phyloP scores from a whole-genome alignment of 2,329 filamentous ascomycete species.

The Paracamarosporium sp. region DNA sequence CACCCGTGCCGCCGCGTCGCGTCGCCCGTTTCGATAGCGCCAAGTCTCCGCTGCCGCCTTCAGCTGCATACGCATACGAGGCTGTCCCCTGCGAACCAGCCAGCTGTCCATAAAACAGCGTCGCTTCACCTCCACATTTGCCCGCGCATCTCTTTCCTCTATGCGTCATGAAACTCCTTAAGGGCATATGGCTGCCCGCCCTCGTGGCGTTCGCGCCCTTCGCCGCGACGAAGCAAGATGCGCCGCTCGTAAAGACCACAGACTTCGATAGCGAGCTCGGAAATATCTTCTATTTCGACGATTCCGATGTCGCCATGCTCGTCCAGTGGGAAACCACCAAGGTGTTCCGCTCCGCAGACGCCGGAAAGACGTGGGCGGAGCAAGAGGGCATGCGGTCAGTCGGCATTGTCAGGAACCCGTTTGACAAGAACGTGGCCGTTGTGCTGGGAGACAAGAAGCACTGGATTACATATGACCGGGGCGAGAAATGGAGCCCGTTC shows the following conservation, averaged over 20 bases:
- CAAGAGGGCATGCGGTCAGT: conserved; percentile 67
- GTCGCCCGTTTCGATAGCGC: conserved; percentile 38
- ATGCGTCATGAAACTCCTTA: conserved; percentile 49
- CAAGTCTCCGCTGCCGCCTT: conserved; percentile 39
- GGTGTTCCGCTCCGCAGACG: conserved; percentile 80
- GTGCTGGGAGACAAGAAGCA: conserved; percentile 76
- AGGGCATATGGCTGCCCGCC: conserved; percentile 55
- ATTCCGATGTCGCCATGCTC: conserved; percentile 81
- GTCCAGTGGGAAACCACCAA: conserved; percentile 69
- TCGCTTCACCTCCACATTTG: conserved; percentile 18
- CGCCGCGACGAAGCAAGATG: conserved; percentile 61
- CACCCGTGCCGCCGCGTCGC: conserved; percentile 28
- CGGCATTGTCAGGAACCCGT: conserved; percentile 77
- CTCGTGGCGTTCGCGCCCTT: conserved; percentile 55
- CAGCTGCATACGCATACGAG: conserved; percentile 27
- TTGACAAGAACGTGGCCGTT: conserved; percentile 79
- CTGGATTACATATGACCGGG: conserved; percentile 83
- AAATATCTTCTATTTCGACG: conserved; percentile 87
- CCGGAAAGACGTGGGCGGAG: conserved; percentile 76
- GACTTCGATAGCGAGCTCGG: conserved; percentile 71
- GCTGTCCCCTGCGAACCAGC: conserved; percentile 38
- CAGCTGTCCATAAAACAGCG: conserved; percentile 41
- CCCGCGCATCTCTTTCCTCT: conserved; percentile 26
- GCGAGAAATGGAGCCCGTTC: conserved; percentile 82
- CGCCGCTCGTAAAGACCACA: conserved; percentile 70